A percentile compares a stretch with the other conserved stretches of the same genome.
Evolutionary conservation across 352 stramenopile genomes (phyloP).

Genomic region (Halophytophthora batemanensis): DNA sequence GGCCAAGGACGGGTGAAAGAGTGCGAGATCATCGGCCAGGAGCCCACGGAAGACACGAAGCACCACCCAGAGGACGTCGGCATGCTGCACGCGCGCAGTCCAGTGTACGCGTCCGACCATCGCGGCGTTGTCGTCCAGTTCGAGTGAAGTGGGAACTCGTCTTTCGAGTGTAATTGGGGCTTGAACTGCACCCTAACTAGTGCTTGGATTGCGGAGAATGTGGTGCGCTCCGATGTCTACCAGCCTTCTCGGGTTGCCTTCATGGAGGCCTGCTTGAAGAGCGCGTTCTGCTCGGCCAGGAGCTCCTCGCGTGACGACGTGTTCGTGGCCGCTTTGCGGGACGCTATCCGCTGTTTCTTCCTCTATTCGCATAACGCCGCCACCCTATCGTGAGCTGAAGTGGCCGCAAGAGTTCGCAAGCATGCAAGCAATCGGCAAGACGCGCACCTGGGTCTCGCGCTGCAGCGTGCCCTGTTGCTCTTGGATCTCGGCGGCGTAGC

Average conservation of each 20-base stretch:
- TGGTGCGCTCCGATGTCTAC: no score
- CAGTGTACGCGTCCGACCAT: constrained; percentile 85
- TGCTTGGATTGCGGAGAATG: no score
- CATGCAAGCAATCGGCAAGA: no score
- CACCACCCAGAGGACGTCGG: constrained; percentile 55
- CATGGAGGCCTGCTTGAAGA: constrained; percentile 67
- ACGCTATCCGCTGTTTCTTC: constrained; percentile 43
- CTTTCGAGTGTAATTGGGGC: no score
- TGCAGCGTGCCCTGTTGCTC: constrained; percentile 25
- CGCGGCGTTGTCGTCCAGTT: constrained; percentile 79
- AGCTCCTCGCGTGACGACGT: constrained; percentile 47
- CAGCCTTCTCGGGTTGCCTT: constrained; percentile 64
- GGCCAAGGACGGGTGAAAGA: constrained; percentile 60
- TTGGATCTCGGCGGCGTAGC: constrained; percentile 31
- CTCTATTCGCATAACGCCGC: constrained; percentile 12
- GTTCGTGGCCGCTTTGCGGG: constrained; percentile 32
- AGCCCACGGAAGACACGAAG: constrained; percentile 63
- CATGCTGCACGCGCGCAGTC: constrained; percentile 75
- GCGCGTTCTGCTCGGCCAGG: constrained; percentile 62
- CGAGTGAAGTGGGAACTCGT: constrained; percentile 11
- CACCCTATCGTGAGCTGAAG: no score
- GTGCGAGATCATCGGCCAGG: constrained; percentile 75
- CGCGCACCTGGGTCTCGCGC: constrained; percentile 27
- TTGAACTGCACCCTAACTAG: no score
- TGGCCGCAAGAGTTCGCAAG: no score